Evolutionary conservation across 805 yeast species (phyloP).

Genomic region (Geotrichum ghanense): DNA sequence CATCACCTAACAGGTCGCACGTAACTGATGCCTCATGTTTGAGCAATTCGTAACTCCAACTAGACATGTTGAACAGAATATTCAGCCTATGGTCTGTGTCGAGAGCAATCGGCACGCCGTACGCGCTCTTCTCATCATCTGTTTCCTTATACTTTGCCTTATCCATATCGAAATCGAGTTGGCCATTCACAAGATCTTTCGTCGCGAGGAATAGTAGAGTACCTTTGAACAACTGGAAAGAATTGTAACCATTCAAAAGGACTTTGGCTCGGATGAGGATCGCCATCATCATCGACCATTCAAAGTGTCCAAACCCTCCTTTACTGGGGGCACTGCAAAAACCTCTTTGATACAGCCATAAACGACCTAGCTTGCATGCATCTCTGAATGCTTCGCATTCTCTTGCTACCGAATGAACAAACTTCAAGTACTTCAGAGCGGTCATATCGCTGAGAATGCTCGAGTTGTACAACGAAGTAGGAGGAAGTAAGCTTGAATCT

Average conservation of each 20-base stretch:
- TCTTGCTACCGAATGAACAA: conserved; percentile 63
- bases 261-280: conserved; percentile 73
- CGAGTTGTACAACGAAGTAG: conserved; percentile 84
- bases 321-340: conserved; percentile 48
- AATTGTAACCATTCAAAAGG: conserved; percentile 76
- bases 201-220: conserved; percentile 71
- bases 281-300: conserved; percentile 72
- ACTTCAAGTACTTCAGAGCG: conserved; percentile 60
- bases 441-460: conserved; percentile 61
- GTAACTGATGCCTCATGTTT: conserved; percentile 61
- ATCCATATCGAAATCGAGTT: conserved; percentile 10
- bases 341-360: conserved; percentile 88
- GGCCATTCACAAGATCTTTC: conserved; percentile 42
- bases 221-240: conserved; percentile 89
- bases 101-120: conserved; percentile 3
- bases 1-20: conserved; percentile 57
- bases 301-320: conserved; percentile 90
- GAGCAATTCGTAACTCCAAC: conserved; percentile 49
- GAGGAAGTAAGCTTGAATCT: conserved; percentile 30
- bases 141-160: conserved; percentile 5
- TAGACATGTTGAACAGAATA: conserved; percentile 69
- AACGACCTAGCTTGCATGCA: conserved; percentile 74
- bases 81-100: conserved; percentile 42
- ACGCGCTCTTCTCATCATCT: conserved; percentile 4
- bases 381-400: conserved; percentile 73